phyloP scores from a whole-genome alignment of 2,329 filamentous ascomycete species.

The Moelleriella libera region DNA sequence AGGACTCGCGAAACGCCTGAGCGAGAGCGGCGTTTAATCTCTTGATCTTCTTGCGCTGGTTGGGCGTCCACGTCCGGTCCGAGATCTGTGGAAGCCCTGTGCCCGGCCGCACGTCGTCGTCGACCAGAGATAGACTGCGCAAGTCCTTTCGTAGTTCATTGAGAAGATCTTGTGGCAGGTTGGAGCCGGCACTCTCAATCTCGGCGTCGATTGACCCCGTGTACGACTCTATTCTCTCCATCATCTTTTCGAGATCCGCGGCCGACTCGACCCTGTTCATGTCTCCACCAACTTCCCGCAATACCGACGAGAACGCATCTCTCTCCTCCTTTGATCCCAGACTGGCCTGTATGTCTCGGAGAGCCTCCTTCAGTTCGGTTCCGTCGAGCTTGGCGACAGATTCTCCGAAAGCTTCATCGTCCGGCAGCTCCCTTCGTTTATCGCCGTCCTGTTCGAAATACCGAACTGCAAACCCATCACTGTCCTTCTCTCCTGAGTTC shows the following conservation, averaged over 20 bases:
- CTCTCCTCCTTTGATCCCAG: slow-evolving; percentile 20
- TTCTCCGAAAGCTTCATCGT: slow-evolving; percentile 24
- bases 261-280: slow-evolving; percentile 16
- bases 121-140: slow-evolving; percentile 9
- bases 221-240: slow-evolving; percentile 19
- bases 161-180: slow-evolving; percentile 17
- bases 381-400: slow-evolving; percentile 21
- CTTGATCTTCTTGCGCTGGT: slow-evolving; percentile 23
- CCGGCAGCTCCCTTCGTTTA: slow-evolving; percentile 20
- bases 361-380: slow-evolving; percentile 19
- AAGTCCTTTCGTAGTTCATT: slow-evolving; percentile 17
- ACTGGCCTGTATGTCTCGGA: slow-evolving; percentile 22
- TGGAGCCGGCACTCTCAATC: slow-evolving; percentile 15
- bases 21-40: slow-evolving; percentile 19
- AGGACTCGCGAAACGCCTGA: slow-evolving; percentile 13
- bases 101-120: slow-evolving; percentile 11
- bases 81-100: slow-evolving; percentile 18
- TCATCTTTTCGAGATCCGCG: slow-evolving; percentile 19
- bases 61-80: slow-evolving; percentile 20
- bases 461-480: slow-evolving; percentile 19
- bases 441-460: slow-evolving; percentile 33
- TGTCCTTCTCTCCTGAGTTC: slow-evolving; percentile 5
- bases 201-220: slow-evolving; percentile 19
- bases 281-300: slow-evolving; percentile 16
- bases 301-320: slow-evolving; percentile 19